phyloP scores from a whole-genome alignment of 768 basidiomycete species.

The Lactarius deliciosus region DNA sequence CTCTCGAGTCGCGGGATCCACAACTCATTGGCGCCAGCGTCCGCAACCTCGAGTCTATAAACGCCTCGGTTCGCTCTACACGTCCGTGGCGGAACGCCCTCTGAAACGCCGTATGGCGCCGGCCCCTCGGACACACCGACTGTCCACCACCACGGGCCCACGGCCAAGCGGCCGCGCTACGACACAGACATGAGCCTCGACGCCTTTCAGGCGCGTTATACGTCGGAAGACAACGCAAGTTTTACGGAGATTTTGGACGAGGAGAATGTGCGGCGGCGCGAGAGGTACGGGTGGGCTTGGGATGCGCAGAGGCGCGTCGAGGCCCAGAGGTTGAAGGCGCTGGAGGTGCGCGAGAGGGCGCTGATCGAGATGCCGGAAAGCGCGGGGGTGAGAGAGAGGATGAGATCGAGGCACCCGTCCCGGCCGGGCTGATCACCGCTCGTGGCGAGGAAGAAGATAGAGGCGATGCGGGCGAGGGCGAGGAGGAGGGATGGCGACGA shows the following conservation, averaged over 20 bases:
- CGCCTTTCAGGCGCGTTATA: constrained; percentile 86
- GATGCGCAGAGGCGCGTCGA: constrained; percentile 85
- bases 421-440: constrained; percentile 53
- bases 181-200: constrained; percentile 71
- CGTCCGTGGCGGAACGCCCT: constrained; percentile 47
- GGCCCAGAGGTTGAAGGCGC: constrained; percentile 58
- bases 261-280: constrained; percentile 81
- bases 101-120: constrained; percentile 62
- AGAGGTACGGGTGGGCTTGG: constrained; percentile 91
- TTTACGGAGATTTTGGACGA: constrained; percentile 90
- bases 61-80: constrained; percentile 45
- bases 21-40: constrained; percentile 75
- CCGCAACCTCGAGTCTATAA: constrained; percentile 62
- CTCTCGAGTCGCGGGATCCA: constrained; percentile 72
- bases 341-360: constrained; percentile 67
- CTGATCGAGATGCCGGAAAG: constrained; percentile 56
- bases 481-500: constrained; percentile 30
- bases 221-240: constrained; percentile 96
- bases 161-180: constrained; percentile 57
- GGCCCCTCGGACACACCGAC: constrained; percentile 65
- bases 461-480: constrained; percentile 36
- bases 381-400: constrained; percentile 62
- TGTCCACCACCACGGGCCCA: constrained; percentile 43
- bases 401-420: constrained; percentile 60
- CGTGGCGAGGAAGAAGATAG: constrained; percentile 30